Evolutionary conservation across 2,329 filamentous ascomycete genomes (phyloP).

Genomic region (Sarocladium brachiariae): DNA sequence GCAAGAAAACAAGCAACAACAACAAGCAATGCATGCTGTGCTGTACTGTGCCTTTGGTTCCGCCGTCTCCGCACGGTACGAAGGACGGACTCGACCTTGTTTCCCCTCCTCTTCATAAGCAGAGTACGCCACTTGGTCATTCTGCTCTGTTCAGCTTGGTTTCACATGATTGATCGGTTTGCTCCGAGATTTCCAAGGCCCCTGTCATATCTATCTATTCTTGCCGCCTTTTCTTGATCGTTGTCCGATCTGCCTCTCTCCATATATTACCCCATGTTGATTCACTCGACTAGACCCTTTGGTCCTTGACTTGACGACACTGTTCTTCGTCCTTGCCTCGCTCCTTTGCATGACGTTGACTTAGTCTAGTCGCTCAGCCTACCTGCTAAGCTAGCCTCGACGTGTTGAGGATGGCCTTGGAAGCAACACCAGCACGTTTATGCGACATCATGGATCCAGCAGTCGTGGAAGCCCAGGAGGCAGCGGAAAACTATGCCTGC

Average conservation of each 20-base stretch:
- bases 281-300: neutral
- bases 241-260: neutral
- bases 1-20: neutral
- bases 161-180: slow-evolving; percentile 5
- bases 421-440: neutral
- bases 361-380: neutral
- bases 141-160: neutral
- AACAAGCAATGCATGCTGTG: too few species aligned
- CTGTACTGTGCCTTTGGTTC: neutral
- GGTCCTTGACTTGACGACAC: neutral
- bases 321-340: neutral
- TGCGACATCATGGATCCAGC: neutral
- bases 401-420: neutral
- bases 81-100: neutral
- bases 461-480: neutral
- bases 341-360: neutral
- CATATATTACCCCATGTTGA: neutral
- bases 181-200: slow-evolving; percentile 1
- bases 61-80: neutral
- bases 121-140: neutral
- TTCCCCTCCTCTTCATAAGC: neutral
- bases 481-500: neutral
- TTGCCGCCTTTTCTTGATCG: neutral
- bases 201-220: neutral
- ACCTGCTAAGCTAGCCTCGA: too few species aligned